Evolutionary conservation across 352 stramenopile species (phyloP).

Genomic region (Globisporangium spinosum): DNA sequence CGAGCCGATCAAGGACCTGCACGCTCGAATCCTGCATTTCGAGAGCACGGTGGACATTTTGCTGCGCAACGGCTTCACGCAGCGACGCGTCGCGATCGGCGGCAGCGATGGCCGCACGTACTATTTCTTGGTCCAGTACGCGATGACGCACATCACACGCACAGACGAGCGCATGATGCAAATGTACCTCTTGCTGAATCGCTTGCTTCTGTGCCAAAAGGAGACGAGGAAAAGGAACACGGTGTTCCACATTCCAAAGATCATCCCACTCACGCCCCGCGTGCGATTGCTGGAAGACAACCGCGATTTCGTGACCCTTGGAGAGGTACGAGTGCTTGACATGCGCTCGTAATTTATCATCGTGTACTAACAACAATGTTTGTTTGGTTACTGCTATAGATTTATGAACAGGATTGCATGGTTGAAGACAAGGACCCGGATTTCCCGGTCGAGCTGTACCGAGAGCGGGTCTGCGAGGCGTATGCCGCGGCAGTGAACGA

Average conservation of each 20-base stretch:
- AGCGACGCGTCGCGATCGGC: conserved; percentile 88
- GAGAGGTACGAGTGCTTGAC: conserved; percentile 34
- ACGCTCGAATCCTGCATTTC: conserved; percentile 89
- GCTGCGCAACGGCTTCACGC: conserved; percentile 86
- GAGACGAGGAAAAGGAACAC: conserved; percentile 87
- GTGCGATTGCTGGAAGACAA: conserved; percentile 87
- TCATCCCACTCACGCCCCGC: conserved; percentile 90
- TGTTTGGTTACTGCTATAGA: conserved; percentile 19
- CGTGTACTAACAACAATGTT: background rate
- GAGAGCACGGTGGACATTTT: conserved; percentile 84
- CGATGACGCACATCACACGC: conserved; percentile 91
- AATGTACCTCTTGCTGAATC: conserved; percentile 90
- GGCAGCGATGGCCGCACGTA: conserved; percentile 87
- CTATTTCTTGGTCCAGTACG: conserved; percentile 92
- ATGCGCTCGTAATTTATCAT: background rate
- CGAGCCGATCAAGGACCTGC: conserved; percentile 90
- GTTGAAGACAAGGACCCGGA: conserved; percentile 70
- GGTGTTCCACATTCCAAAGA: conserved; percentile 88
- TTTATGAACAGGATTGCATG: conserved; percentile 81
- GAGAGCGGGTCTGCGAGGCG: conserved; percentile 65
- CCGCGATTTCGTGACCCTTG: conserved; percentile 78
- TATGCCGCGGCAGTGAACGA: conserved; percentile 40
- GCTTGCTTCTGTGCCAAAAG: conserved; percentile 81
- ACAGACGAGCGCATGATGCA: conserved; percentile 94
- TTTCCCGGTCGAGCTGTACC: conserved; percentile 75